Evolutionary conservation across 2,329 filamentous ascomycete genomes (phyloP).

Genomic region (Xylariaceae sp.): DNA sequence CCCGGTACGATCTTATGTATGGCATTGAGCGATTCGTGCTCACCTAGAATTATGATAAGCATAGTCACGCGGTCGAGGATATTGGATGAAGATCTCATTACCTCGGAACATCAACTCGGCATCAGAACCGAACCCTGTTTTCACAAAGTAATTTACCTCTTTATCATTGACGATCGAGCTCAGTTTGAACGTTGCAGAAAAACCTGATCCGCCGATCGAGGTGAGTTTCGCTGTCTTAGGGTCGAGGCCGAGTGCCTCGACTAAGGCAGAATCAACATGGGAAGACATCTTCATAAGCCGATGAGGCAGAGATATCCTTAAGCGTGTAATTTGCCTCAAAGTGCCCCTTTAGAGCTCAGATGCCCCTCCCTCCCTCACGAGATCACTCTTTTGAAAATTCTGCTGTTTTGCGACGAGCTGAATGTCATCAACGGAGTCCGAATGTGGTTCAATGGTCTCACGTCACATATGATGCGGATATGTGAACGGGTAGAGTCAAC

Average conservation of each 20-base stretch:
- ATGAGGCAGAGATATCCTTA: neutral
- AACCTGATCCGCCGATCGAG: slow-evolving; percentile 61
- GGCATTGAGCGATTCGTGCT: slow-evolving; percentile 78
- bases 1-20: slow-evolving; percentile 66
- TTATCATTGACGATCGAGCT: slow-evolving; percentile 43
- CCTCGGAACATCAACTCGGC: slow-evolving; percentile 67
- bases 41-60: slow-evolving; percentile 46
- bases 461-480: slow-evolving; percentile 4
- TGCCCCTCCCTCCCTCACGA: neutral
- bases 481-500: neutral
- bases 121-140: slow-evolving; percentile 56
- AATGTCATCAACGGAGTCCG: neutral
- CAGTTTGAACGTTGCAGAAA: slow-evolving; percentile 61
- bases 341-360: neutral
- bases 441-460: neutral
- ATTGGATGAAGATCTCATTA: slow-evolving; percentile 25
- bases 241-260: slow-evolving; percentile 56
- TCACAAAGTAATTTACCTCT: slow-evolving; percentile 62
- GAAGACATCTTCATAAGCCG: slow-evolving; percentile 34
- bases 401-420: neutral
- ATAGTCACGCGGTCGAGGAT: neutral
- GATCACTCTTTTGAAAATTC: neutral
- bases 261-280: slow-evolving; percentile 58
- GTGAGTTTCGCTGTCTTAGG: slow-evolving; percentile 49
- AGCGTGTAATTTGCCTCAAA: neutral